Base-by-base conservation (phyloP, 129 eudicot genomes). In the Mikania micrantha region DNA sequence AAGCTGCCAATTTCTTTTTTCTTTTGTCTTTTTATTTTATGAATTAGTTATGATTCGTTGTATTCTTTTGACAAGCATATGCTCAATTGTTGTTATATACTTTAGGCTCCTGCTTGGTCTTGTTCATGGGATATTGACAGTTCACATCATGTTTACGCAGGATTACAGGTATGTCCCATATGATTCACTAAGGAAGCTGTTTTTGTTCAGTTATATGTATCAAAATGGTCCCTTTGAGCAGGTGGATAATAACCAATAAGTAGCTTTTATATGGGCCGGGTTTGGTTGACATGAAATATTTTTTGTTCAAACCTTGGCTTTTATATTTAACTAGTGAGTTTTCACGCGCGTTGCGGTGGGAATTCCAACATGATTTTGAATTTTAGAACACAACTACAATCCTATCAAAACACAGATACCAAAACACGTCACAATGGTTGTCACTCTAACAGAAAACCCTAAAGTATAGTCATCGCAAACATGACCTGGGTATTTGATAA, bases 31-130 rank as follows among this genome's bases (percentile, higher is more conserved):
- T 28, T 45, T 61, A 13, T 61, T 34, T 27, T 12, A 42, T 31
- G 34, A 21, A 10, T n/a, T n/a, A 54, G 25, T 47, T 27, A 25
- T 44, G 16, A 29, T 71, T 41, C 42, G 60, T 41, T 54, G 35
- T 25, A 27, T 12, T 13, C 19, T 54, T 54, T 2, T 25, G 36
- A 54, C 61, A 25, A 54, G 9, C 36, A 54, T 27, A 25, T 47
- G 60, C 16, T 48, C 41, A n/a, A 50, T 73, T 71, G 73, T 64
- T 65, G 35, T 34, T 5, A 27, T 78, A 49, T 61, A 64, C 67
- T 60, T 81, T 67, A 92, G 98, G 85, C 88, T 63, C 83, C 95
- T 82, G 95, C 96, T 67, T 93, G 98, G 98, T 93, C 98, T 68
- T 93, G 98, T 47, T 77, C 98, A 53, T 93, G 98, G 98, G 98